Evolutionary conservation across 257 asterid species (phyloP), one percentile per base, ranked within the genome.

Genomic region (Nicotiana tomentosiformis): DNA sequence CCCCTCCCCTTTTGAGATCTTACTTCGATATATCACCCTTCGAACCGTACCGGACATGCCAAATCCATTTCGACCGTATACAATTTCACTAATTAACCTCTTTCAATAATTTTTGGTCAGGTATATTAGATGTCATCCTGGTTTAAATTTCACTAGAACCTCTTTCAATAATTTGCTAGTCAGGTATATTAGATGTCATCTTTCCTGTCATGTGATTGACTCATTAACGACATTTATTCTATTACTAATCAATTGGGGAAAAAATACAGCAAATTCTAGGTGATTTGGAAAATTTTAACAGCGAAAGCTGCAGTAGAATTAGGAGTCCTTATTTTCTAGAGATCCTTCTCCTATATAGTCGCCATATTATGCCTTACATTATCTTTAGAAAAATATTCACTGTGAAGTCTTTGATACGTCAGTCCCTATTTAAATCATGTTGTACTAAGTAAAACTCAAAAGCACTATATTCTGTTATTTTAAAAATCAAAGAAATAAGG

Each of bases 241-340:
- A 87, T 92, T 80, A 65, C 93, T 80, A 97, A 95, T 86, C 95
- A 97, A 80, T 87, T 91, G 86, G 0, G 30, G 2, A 37, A 37
- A 91, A 85, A 88, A 95, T 95, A 84, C 97, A 92, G 82, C 89
- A 92, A 90, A 91, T 93, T 82, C 88, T 95, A 37, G 82, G 83
- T 83, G 93, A 93, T 82, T 84, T 95, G 91, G 96, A 90, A 85
- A 69, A 80, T 64, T 81, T 91, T 82, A 84, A 88, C 87, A 37
- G 26, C 26, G 83, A 82, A 84, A 90, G 95, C 67, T 87, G 20
- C 84, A 68, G 84, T 81, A 92, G 81, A 91, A 91, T 93, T 88
- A 91, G 99, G 89, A 94, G 93, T 37, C 94, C 97, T 68, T 88
- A 85, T 88, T 93, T 90, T 89, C 87, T 90, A 86, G 90, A 95